These are phyloP conservation scores for Achaetomium macrosporum DNA, from an alignment of 2,329 filamentous ascomycete species.

Conservation along the genomic window DNA sequence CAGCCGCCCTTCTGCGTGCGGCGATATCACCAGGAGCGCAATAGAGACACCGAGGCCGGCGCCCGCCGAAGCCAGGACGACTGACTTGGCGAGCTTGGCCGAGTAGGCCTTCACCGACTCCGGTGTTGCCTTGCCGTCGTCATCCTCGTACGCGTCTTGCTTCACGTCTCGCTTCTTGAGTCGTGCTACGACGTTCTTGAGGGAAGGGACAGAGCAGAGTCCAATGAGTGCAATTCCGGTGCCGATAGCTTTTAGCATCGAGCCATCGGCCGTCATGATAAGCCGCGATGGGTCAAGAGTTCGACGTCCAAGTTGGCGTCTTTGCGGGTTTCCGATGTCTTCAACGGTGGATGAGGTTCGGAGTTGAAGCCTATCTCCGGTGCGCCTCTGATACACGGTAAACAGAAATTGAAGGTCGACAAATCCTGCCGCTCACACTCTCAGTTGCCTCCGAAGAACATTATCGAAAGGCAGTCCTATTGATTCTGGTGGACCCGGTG, in stretches of 20 bases:
- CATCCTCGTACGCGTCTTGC: slow-evolving; percentile 56
- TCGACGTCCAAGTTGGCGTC: background rate
- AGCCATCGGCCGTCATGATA: slow-evolving; percentile 26
- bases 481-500: background rate
- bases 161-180: slow-evolving; percentile 27
- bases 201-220: slow-evolving; percentile 29
- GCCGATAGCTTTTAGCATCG: slow-evolving; percentile 24
- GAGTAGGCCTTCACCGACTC: slow-evolving; percentile 60
- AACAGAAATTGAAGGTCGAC: background rate
- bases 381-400: background rate
- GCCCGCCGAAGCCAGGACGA: slow-evolving; percentile 48
- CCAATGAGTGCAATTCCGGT: slow-evolving; percentile 27
- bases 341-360: background rate
- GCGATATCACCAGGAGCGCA: slow-evolving; percentile 49
- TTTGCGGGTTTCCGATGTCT: background rate
- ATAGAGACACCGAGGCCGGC: slow-evolving; percentile 52
- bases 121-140: slow-evolving; percentile 62
- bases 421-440: too few relatives aligned
- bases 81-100: slow-evolving; percentile 49
- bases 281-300: background rate
- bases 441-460: too few relatives aligned
- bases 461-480: background rate
- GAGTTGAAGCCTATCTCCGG: background rate
- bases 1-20: slow-evolving; percentile 36
- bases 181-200: slow-evolving; percentile 26